Conservation (phyloP, 208 protist species). For the Trypanosoma mega region DNA sequence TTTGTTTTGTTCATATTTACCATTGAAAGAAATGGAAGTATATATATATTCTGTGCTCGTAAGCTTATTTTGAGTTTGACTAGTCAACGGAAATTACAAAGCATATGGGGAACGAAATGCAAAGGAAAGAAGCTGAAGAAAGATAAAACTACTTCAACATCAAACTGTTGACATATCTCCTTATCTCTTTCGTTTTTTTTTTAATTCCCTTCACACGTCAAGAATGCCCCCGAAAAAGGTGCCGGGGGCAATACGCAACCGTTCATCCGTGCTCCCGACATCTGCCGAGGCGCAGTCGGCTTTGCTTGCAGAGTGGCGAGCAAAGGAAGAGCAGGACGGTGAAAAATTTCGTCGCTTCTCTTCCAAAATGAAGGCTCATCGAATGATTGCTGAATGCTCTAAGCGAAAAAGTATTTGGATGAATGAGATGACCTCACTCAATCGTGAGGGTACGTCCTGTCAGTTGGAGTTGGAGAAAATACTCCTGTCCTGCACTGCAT, state of each 20-base stretch:
- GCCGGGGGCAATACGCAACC: slow-evolving; percentile 5
- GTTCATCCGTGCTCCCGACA: slow-evolving; percentile 24
- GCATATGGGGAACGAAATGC: too few relatives aligned
- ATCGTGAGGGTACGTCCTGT: slow-evolving; percentile 25
- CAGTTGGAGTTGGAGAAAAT: slow-evolving; percentile 40
- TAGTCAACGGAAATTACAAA: too few relatives aligned
- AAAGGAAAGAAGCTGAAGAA: too few relatives aligned
- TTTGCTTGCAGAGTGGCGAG: slow-evolving; percentile 48
- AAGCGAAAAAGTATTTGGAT: slow-evolving; percentile 19
- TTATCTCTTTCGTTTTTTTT: neutral
- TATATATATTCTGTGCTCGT: too few relatives aligned
- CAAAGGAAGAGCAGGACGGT: slow-evolving; percentile 20
- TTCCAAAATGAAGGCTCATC: slow-evolving; percentile 39
- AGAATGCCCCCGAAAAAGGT: slow-evolving; percentile 34
- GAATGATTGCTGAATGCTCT: slow-evolving; percentile 17
- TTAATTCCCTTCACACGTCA: slow-evolving; percentile 1
- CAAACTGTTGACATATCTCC: too few relatives aligned
- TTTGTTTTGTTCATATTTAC: too few relatives aligned
- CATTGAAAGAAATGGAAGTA: too few relatives aligned
- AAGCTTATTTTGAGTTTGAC: too few relatives aligned
- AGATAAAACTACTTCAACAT: too few relatives aligned
- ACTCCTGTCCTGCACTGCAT: slow-evolving; percentile 1
- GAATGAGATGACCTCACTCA: slow-evolving; percentile 6
- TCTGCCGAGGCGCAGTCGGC: slow-evolving; percentile 35
- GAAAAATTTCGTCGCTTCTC: slow-evolving; percentile 26